These are phyloP conservation scores for Prunus fruticosa DNA, from an alignment of 306 rosid species.

Conservation along the genomic window DNA sequence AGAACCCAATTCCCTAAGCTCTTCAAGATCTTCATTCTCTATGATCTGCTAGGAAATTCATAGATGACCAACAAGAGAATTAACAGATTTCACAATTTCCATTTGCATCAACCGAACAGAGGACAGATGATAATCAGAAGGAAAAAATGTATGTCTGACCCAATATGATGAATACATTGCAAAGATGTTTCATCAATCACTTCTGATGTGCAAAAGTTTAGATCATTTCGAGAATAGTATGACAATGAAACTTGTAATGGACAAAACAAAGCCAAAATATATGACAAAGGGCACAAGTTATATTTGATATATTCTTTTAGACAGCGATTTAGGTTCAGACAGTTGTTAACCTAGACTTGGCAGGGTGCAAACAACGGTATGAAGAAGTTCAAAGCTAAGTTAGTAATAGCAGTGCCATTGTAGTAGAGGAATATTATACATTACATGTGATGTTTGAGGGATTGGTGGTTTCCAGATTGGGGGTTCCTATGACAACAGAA, in stretches of 20 bases:
- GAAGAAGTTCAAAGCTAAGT: not conserved
- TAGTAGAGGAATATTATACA: not conserved
- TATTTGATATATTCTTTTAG: not conserved
- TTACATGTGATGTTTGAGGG: not conserved
- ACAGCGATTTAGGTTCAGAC: not conserved
- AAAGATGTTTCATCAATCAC: not conserved
- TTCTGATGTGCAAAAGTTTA: not conserved
- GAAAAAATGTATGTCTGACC: not conserved
- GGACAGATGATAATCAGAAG: not conserved
- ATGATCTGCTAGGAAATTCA: constrained; percentile 46
- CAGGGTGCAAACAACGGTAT: not conserved
- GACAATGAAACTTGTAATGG: not conserved
- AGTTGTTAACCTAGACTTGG: not conserved
- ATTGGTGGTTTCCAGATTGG: not conserved
- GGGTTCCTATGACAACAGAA: not conserved
- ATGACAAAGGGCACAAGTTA: not conserved
- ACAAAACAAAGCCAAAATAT: not conserved
- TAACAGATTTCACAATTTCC: not conserved
- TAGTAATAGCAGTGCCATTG: not conserved
- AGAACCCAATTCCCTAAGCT: constrained; percentile 73
- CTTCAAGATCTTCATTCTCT: constrained; percentile 85
- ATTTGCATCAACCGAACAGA: not conserved
- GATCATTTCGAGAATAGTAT: not conserved
- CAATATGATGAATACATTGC: not conserved
- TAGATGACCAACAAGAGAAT: constrained; percentile 10